Percentiles rank a stretch among this genome's conserved stretches.
Conservation (phyloP, 371 early-diverging fungal species). For the Mucor sp. region DNA sequence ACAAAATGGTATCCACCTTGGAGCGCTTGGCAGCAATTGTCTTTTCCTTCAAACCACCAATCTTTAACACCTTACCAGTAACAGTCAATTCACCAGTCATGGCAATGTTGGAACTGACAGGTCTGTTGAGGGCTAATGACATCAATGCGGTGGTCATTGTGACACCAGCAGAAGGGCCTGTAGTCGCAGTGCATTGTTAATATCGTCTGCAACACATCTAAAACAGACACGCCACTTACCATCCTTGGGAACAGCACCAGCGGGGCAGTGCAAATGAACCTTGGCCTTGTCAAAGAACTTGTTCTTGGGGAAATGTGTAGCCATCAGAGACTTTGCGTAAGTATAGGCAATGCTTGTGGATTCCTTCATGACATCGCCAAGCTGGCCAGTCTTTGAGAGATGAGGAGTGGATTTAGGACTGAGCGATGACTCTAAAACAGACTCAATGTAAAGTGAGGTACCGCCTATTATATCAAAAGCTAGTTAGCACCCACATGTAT, state of each 20-base stretch:
- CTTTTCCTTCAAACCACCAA: constrained; percentile 98
- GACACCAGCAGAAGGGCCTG: constrained; percentile 94
- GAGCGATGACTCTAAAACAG: constrained; percentile 81
- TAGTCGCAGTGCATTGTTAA: too few species aligned
- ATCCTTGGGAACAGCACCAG: constrained; percentile 98
- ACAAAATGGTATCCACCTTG: constrained; percentile 85
- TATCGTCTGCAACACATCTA: too few species aligned
- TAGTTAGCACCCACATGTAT: neutral
- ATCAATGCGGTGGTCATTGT: constrained; percentile 95
- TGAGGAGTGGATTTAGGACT: constrained; percentile 66
- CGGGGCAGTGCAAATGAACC: constrained; percentile 97
- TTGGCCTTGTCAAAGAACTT: constrained; percentile 87
- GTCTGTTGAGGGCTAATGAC: constrained; percentile 83
- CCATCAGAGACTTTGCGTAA: constrained; percentile 81
- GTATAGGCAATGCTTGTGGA: constrained; percentile 95
- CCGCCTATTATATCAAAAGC: constrained; percentile 65
- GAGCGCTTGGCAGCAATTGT: constrained; percentile 96
- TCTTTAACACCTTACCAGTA: constrained; percentile 95
- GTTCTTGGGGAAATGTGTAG: constrained; percentile 76
- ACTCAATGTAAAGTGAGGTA: constrained; percentile 93
- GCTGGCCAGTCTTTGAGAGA: constrained; percentile 87
- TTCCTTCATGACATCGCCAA: constrained; percentile 99
- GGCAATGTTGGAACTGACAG: constrained; percentile 80
- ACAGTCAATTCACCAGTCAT: constrained; percentile 99
- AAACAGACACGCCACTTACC: constrained; percentile 48